Base-by-base conservation (phyloP, 2,329 filamentous ascomycete species). In the Aspergillus neoniger region DNA sequence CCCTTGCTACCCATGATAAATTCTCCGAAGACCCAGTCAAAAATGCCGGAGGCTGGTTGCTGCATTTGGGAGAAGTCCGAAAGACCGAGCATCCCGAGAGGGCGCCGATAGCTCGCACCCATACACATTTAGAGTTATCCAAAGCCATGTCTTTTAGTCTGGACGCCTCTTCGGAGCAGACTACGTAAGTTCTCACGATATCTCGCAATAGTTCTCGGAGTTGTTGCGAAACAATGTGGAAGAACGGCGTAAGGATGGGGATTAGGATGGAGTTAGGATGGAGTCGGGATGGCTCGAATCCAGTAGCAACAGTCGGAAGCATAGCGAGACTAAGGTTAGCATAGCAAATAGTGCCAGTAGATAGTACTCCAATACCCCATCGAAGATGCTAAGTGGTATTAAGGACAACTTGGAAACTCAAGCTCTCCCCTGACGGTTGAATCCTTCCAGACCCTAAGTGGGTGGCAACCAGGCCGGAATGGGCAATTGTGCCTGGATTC, bases 401-500 rank as follows among this genome's bases (percentile, higher is more conserved):
- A 43, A 19, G n/a, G 15, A 43, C 39, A 19, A 12, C 41, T 44
- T n/a, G 32, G 32, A 36, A 36, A 36, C 19, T 43, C 39, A 36
- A 36, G 17, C 19, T 44, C 54, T 56, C 43, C 43, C 57, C 36
- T 50, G n/a, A 43, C 52, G 51, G 38, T 44, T 28, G 39, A 55
- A 55, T 55, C 38, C 53, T 47, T 55, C 53, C 43, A 55, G 53
- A 47, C 53, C 53, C 43, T 47, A 55, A 47, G 4, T 6, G 12
- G 25, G 39, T 30, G 21, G 4, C 25, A n/a, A 43, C 53, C 25
- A 55, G 10, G 5, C 52, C 38, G 17, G 30, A 60, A 36, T 25
- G n/a, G 58, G 58, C 48, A 60, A 56, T 56, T 60, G 58, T 56
- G 23, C 52, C 58, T 60, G 53, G n/a, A 55, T 52, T 60, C 58